Evolutionary conservation across 1,139 yeast species (phyloP), one percentile per base, ranked within the genome.

Genomic region (Magnusiomyces fungicola): DNA sequence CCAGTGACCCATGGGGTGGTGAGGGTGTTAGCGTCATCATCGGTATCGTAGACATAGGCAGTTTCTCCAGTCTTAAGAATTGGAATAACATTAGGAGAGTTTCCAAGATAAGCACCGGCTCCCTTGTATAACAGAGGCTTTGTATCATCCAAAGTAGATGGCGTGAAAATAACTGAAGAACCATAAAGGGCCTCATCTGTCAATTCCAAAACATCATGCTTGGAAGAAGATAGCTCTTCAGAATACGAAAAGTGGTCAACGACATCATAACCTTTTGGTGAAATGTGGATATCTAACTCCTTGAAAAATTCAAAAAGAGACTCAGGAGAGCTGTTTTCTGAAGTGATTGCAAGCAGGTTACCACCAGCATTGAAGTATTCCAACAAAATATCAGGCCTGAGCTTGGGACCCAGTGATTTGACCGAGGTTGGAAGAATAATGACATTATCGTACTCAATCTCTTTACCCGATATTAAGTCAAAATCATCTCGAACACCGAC

Each of bases 241-340:
- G 65, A 69, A 21, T 61, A 53, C 52, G 67, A 63, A 67, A 87
- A 88, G 64, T 85, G 84, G 66, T 89, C 96, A 12, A 75, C 68
- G 50, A 83, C 70, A 53, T 72, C 67, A 65, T 79, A 82, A 47
- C 80, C 83, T 62, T 80, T 83, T 51, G 96, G 95, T 40, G 95
- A 76, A 53, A 96, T 87, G 60, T 74, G 79, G 48, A 94, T 81
- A 27, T 96, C 98, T 57, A 89, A 69, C 65, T 90, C 90, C 58
- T 81, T 79, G 59, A 87, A 75, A 59, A 84, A 83, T 4, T 75
- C 69, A 53, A 89, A 77, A 30, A 83, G 68, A 22, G 83, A 78
- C 45, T 84, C 89, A 27, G 94, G 86, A 25, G 80, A 70, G n/a
- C 83, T 83, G 25, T 61, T 58, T 29, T 81, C 73, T 21, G 75